Base-by-base conservation (phyloP, 176 grass and related monocot genomes). In the Dendrocalamus sinicus region DNA sequence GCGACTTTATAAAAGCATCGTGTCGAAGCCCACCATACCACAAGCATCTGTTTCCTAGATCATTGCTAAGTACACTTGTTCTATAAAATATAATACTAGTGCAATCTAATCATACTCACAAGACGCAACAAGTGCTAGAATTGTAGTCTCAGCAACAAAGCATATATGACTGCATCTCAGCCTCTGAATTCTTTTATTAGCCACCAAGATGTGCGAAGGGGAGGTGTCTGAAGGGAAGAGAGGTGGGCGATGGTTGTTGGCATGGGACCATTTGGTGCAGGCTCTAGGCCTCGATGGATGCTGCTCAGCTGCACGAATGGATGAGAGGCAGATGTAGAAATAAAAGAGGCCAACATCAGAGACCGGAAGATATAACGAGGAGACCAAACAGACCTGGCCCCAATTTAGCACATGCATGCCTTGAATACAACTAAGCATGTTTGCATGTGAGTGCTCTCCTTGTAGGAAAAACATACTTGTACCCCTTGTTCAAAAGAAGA, bases 171-270 rank as follows among this genome's bases (percentile, higher is more conserved):
- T 57, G 81, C 76, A 83, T n/a, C 64, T 60, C 44, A 35, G 22
- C 83, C 78, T 90, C 88, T 70, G 43, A 84, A 88, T 88, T 88
- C 48, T 83, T 80, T 86, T 24, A 19, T 40, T 37, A 51, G 70
- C 55, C 57, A 73, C 70, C 45, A 75, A 22, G 71, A 58, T 68
- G 43, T 70, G 86, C 64, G 69, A 13, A 12, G n/a, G n/a, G n/a
- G 59, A 24, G 59, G 10, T 24, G 59, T 12, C 4, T 0, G 1
- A 61, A 24, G 59, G 59, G 60, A 44, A 60, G 77, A 67, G 78
- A 47, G 51, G 53, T 77, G 43, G 70, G 47, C 20, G 46, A 72
- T 50, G 53, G 60, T 88, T 71, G 80, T 77, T 88, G 14, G 39
- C 52, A 66, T 40, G 46, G 86, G 86, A 82, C 86, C 72, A 88